A percentile compares a stretch with the other conserved stretches of the same genome.
Conservation (phyloP, 805 yeast species). For the Sungouiella thailandica region DNA sequence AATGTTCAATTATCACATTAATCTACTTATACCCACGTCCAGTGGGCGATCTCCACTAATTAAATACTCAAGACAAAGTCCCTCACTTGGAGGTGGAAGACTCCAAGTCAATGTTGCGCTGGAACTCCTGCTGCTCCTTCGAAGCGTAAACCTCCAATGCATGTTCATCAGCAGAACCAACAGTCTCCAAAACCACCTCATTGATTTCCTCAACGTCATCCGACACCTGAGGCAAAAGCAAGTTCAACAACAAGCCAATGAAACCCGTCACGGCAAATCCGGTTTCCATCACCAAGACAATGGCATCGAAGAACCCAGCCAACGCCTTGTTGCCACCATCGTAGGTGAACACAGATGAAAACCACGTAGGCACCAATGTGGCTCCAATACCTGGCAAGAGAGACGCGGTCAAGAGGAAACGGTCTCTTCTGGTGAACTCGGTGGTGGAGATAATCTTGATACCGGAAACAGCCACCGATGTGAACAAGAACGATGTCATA, state of each 20-base stretch:
- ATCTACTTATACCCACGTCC: too few species aligned
- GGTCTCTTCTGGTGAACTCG: slow-evolving; percentile 18
- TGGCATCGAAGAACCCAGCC: slow-evolving; percentile 13
- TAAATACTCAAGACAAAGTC: too few species aligned
- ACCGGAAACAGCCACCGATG: slow-evolving; percentile 16
- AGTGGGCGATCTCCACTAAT: too few species aligned
- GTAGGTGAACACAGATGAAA: slow-evolving; percentile 12
- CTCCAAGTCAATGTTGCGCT: too few species aligned
- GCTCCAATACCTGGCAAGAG: slow-evolving; percentile 15
- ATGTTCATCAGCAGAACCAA: slow-evolving; percentile 15
- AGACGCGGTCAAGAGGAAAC: slow-evolving; percentile 15
- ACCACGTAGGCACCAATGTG: slow-evolving; percentile 15
- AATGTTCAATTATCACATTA: too few species aligned
- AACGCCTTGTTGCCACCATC: slow-evolving; percentile 11
- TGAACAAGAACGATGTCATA: slow-evolving; percentile 16
- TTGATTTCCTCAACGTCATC: slow-evolving; percentile 17
- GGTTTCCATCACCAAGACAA: slow-evolving; percentile 15
- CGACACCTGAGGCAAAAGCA: slow-evolving; percentile 13
- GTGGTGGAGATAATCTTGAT: slow-evolving; percentile 17
- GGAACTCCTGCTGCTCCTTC: slow-evolving; percentile 11
- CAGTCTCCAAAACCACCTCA: slow-evolving; percentile 16
- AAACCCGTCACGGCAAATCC: slow-evolving; percentile 16
- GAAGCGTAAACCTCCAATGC: slow-evolving; percentile 11
- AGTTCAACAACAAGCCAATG: slow-evolving; percentile 14
- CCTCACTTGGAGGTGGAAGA: too few species aligned